Evolutionary conservation across 2,329 filamentous ascomycete species (phyloP), one percentile per base, ranked within the genome.

Genomic region (Hymenoscyphus linearis): DNA sequence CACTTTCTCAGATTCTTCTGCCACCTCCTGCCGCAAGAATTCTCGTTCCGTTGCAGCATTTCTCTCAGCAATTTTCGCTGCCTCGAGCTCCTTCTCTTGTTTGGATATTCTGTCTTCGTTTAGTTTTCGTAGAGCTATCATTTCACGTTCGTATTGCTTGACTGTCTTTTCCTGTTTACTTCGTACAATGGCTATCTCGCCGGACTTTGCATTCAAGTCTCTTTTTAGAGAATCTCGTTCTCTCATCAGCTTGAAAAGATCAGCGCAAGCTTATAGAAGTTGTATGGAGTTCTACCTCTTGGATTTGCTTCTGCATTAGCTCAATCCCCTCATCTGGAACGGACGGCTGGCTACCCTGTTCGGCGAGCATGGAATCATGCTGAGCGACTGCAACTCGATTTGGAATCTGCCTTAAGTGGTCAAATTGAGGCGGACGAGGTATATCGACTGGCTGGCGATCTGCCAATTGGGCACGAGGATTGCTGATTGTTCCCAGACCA

Each of bases 101-200:
- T 83, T 85, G 4, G 83, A 82, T 10, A 85, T 60, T 65, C 88
- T 83, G 57, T 91, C 88, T 1, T 81, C 80, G 67, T 86, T 85
- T 64, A 83, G 74, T 65, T 86, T 86, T 67, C 84, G 85, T 60
- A 90, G 76, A 5, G 81, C 79, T 22, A 79, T 75, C 26, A 93
- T 73, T 67, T 87, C 82, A 26, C 81, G 80, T 56, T 90, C 85
- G 69, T 88, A 84, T 54, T 86, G 82, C 57, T 84, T 82, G 16
- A 79, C 78, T 0, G 80, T 77, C 68, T 85, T 87, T 56, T 87
- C 82, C 47, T 85, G 80, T 62, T 90, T 90, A 62, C 83, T 82
- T 36, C 90, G 84, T n/a, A 93, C 80, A 63, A 93, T 91, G 57
- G 88, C 82, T 31, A 86, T 85, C 72, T 93, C 89, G 56, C 90